Percentiles rank a stretch among this genome's conserved stretches.
Evolutionary conservation across 352 stramenopile species (phyloP).

Genomic region (Phytophthora pistaciae): DNA sequence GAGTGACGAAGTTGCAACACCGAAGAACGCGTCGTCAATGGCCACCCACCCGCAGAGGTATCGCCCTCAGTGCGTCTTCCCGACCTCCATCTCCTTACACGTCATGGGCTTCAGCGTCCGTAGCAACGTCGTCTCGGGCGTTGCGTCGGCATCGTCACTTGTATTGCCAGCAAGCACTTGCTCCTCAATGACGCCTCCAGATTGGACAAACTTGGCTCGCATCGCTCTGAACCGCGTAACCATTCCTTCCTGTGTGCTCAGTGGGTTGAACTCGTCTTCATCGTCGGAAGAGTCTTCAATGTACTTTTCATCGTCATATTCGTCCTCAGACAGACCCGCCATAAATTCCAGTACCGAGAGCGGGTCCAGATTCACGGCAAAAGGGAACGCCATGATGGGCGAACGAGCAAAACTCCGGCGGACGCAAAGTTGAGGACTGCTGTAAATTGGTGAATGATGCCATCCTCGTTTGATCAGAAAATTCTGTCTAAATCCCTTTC

Average conservation of each 20-base stretch:
- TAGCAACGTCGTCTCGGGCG: conserved; percentile 11
- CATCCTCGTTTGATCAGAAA: too few species aligned
- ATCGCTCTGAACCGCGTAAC: conserved; percentile 34
- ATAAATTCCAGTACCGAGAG: conserved; percentile 13
- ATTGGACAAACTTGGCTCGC: conserved; percentile 25
- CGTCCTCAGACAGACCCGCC: conserved; percentile 7
- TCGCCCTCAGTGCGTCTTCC: conserved; percentile 35
- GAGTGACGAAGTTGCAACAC: conserved; percentile 20
- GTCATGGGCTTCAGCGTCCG: conserved; percentile 32
- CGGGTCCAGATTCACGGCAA: conserved; percentile 11
- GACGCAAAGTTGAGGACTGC: not conserved
- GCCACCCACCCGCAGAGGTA: conserved; percentile 48
- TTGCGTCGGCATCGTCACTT: too few species aligned
- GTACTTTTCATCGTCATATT: not conserved
- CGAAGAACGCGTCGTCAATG: conserved; percentile 40
- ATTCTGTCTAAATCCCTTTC: not conserved
- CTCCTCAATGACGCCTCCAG: conserved; percentile 24
- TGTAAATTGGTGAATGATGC: not conserved
- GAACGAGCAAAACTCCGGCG: too few species aligned
- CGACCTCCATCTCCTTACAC: conserved; percentile 26
- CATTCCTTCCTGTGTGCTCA: conserved; percentile 19
- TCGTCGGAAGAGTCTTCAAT: conserved; percentile 1
- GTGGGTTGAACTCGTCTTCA: conserved; percentile 4
- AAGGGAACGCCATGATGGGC: conserved; percentile 12
- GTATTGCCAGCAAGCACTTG: conserved; percentile 2